A percentile compares a stretch with the other conserved stretches of the same genome.
These are phyloP conservation scores for Kockiozyma suomiensis DNA, from an alignment of 805 yeast genomes.

Conservation along the genomic window DNA sequence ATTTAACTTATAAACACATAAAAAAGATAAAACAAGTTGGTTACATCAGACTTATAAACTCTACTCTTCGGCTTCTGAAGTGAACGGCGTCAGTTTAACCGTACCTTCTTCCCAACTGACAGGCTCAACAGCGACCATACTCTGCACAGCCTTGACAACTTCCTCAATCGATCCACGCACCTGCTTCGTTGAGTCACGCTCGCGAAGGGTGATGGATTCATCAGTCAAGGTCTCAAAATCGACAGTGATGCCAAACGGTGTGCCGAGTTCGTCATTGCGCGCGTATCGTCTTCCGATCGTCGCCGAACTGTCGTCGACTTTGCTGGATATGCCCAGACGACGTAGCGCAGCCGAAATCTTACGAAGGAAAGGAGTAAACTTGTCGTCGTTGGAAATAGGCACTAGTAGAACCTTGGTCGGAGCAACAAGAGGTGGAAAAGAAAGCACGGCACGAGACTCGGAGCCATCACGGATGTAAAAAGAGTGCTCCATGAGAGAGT, in stretches of 20 bases:
- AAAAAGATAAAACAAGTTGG: no score
- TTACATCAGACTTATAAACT: background rate
- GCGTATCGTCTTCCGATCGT: slow-evolving; percentile 98
- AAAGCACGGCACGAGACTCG: slow-evolving; percentile 82
- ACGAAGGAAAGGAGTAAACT: slow-evolving; percentile 72
- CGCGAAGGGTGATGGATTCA: slow-evolving; percentile 89
- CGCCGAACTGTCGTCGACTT: slow-evolving; percentile 95
- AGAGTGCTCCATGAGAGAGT: slow-evolving; percentile 88
- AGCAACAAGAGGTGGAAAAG: slow-evolving; percentile 93
- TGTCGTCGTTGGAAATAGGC: slow-evolving; percentile 85
- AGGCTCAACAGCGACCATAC: slow-evolving; percentile 68
- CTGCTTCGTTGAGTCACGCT: slow-evolving; percentile 95
- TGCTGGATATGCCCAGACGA: slow-evolving; percentile 83
- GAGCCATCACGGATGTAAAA: slow-evolving; percentile 96
- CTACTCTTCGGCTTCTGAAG: slow-evolving; percentile 44
- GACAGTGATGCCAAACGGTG: slow-evolving; percentile 97
- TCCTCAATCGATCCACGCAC: slow-evolving; percentile 87
- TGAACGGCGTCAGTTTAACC: slow-evolving; percentile 68
- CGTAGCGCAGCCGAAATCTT: slow-evolving; percentile 72
- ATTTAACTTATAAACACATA: background rate
- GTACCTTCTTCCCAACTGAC: slow-evolving; percentile 87
- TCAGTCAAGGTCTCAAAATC: slow-evolving; percentile 92
- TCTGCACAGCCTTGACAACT: slow-evolving; percentile 68
- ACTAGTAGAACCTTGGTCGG: slow-evolving; percentile 96
- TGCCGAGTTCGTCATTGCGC: slow-evolving; percentile 97